Base-by-base conservation (phyloP, 108 stramenopile genomes). In the Cyclostephanos invisitatus region DNA sequence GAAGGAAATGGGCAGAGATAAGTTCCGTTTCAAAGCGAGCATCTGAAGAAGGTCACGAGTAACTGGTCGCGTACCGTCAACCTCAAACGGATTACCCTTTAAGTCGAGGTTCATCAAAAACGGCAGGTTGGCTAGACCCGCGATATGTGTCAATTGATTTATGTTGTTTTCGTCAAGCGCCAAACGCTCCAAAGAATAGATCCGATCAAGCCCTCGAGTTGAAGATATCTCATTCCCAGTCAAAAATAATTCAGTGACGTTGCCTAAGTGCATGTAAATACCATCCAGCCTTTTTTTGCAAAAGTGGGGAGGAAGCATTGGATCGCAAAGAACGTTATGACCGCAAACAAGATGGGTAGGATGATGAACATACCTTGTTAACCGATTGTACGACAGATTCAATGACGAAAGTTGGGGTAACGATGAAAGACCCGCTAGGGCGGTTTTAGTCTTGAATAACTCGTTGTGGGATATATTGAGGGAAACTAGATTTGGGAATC, bases 401-500 rank as follows among this genome's bases (percentile, higher is more conserved):
- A 95, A 69, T 18, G 70, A 80, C 20, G 68, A 66, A 56, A 95
- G 78, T 7, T 75, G 18, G 18, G 76, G 67, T 48, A 85, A 46
- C 15, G 74, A 64, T 12, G 77, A 75, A 18, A 92, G 64, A 1
- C 88, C 91, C 11, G 84, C 79, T 8, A 91, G 60, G 17, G 80
- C 87, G 9, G 85, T 81, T 47, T 73, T 73, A 44, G 81, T 64
- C n/a, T 61, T 74, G 38, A 74, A 70, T 27, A 94, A 53, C 37
- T 94, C 78, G 73, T 94, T 94, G 51, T 85, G 77, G 25, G 88
- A 84, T 3, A 92, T 66, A 54, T 83, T 87, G 20, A 94, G 32
- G 24, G 82, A 89, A 37, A 77, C 63, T 18, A 94, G 59, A 47
- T 85, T 82, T 1, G 70, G 77, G 20, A 89, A 67, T 24, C 77